phyloP scores from a whole-genome alignment of 139 green algal species.

The Diplosphaera chodatii region DNA sequence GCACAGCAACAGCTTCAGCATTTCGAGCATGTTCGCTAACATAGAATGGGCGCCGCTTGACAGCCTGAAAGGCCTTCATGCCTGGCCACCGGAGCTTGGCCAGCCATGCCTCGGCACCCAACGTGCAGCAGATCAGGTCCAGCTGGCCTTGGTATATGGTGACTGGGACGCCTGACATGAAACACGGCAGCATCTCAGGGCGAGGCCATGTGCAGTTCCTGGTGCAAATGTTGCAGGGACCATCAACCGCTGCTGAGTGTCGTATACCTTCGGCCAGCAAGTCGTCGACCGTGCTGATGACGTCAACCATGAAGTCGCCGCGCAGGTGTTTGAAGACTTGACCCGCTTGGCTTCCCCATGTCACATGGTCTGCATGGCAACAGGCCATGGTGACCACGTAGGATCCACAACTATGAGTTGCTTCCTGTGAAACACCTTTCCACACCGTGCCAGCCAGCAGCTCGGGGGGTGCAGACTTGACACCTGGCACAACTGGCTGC shows the following conservation, averaged over 20 bases:
- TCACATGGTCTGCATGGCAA: neutral
- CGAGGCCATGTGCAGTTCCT: too few relatives aligned
- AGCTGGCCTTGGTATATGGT: conserved; percentile 22
- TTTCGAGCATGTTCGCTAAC: too few relatives aligned
- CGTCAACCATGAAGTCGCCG: conserved; percentile 14
- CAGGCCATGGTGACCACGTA: too few relatives aligned
- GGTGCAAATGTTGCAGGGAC: too few relatives aligned
- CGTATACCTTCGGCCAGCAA: neutral
- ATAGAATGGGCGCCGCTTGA: conserved; percentile 1
- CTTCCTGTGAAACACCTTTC: too few relatives aligned
- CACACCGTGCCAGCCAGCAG: too few relatives aligned
- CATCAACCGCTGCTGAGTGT: neutral
- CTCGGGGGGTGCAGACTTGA: too few relatives aligned
- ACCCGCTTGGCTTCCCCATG: conserved; percentile 4
- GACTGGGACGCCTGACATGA: conserved; percentile 8
- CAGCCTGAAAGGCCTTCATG: neutral
- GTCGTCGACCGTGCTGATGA: conserved; percentile 5
- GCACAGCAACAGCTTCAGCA: too few relatives aligned
- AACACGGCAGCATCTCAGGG: neutral
- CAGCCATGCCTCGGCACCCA: conserved; percentile 10
- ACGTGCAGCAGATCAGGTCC: conserved; percentile 24
- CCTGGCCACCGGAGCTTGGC: neutral
- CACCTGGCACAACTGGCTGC: neutral
- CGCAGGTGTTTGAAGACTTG: neutral
- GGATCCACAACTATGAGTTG: too few relatives aligned